Evolutionary conservation across 805 yeast genomes (phyloP), one percentile per base, ranked within the genome.

Genomic region (Komagataella populi): DNA sequence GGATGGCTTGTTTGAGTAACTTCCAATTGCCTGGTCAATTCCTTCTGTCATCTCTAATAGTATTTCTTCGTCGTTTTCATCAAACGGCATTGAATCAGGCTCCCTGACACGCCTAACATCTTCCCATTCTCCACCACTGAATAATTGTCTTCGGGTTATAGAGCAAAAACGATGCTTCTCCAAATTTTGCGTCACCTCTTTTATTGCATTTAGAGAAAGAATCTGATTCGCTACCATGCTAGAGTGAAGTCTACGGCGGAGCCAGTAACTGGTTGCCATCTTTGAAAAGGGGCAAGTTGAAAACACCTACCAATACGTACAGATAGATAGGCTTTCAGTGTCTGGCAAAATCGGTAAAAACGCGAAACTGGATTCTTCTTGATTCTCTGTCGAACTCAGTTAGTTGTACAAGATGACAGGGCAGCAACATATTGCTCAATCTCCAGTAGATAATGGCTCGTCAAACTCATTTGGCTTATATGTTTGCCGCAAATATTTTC

Each of bases 401-500:
- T 12, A 44, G 20, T 44, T 12, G 17, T 18, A 18, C 6, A 16
- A 7, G 16, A 44, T 44, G 23, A 16, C 47, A 20, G 6, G 3
- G n/a, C 22, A 6, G 17, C 47, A 6, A 16, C n/a, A 16, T 18
- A 3, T 22, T 8, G 6, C 47, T 6, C 23, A 18, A 12, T 23
- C 7, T 23, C 16, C 22, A 22, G 22, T 23, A 23, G n/a, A 16
- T 14, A 22, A 6, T 22, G 23, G n/a, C 24, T 18, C 16, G 14
- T 22, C 18, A n/a, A 45, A 80, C 12, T 57, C 76, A 55, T 74
- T 82, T 57, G 74, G 81, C 18, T 63, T 82, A 45, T 74, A 73
- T 51, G 81, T 79, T 62, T 83, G 84, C 61, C 68, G 83, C 55
- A 71, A 75, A 55, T 86, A 70, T 62, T 87, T 85, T 64, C 85